Percentiles rank a stretch among this genome's conserved stretches.
Conservation (phyloP, 768 basidiomycete species). For the Lactarius evosmus region DNA sequence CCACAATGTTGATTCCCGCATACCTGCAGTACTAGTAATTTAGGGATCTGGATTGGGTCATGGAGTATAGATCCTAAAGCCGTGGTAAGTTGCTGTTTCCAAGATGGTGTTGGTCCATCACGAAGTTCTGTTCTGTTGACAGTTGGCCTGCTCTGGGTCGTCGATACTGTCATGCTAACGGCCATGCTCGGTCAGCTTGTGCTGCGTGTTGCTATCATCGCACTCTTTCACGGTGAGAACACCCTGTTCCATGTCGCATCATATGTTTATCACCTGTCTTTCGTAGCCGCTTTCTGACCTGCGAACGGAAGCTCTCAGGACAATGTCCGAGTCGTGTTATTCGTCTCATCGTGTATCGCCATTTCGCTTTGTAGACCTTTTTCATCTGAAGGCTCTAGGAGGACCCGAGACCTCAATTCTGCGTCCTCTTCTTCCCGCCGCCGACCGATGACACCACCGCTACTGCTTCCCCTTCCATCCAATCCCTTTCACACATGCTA, state of each 20-base stretch:
- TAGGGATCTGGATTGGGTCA: neutral
- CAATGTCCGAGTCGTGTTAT: neutral
- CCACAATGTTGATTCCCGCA: too few species aligned
- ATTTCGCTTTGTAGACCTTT: constrained; percentile 53
- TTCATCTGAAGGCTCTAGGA: constrained; percentile 72
- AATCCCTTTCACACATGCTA: too few species aligned
- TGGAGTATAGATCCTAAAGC: neutral
- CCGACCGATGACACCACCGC: too few species aligned
- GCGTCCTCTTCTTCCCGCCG: neutral
- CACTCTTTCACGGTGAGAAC: constrained; percentile 25
- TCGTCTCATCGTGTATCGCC: constrained; percentile 7
- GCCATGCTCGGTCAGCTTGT: constrained; percentile 19
- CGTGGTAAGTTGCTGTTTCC: too few species aligned
- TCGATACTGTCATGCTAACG: neutral
- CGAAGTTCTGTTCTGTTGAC: too few species aligned
- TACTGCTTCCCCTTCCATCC: constrained; percentile 37
- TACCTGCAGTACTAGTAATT: neutral
- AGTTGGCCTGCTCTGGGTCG: too few species aligned
- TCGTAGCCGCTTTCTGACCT: constrained; percentile 72
- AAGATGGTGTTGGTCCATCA: too few species aligned
- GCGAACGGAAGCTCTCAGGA: constrained; percentile 56
- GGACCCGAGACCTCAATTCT: constrained; percentile 66
- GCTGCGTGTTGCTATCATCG: constrained; percentile 18
- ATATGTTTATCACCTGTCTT: neutral
- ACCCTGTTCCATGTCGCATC: neutral